Percentiles rank a stretch among this genome's conserved stretches.
These are phyloP conservation scores for Tripterygium wilfordii DNA, from an alignment of 177 flowering plant species.

Conservation along the genomic window DNA sequence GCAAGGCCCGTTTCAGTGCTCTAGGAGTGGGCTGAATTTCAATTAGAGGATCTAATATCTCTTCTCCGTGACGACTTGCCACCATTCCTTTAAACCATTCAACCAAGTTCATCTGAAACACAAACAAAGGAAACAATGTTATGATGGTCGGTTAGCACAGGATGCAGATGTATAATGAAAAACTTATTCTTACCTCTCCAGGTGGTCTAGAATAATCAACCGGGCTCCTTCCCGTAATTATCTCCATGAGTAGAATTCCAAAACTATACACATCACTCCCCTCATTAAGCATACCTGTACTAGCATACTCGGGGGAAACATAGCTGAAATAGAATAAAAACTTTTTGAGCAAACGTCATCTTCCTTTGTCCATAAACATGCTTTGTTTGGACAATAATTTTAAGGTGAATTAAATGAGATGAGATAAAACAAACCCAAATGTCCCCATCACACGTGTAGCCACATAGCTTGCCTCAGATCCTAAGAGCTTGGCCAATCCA, in stretches of 20 bases:
- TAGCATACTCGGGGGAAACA: constrained; percentile 98
- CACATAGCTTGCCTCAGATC: constrained; percentile 78
- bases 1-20: constrained; percentile 60
- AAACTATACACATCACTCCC: constrained; percentile 91
- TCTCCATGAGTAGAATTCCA: constrained; percentile 92
- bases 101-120: constrained; percentile 74
- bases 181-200: constrained; percentile 56
- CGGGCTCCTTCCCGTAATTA: constrained; percentile 84
- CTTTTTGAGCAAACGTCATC: too few relatives aligned
- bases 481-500: constrained; percentile 93
- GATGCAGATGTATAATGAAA: background rate
- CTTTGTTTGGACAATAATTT: background rate
- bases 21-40: constrained; percentile 59
- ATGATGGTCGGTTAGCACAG: background rate
- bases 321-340: constrained; percentile 38
- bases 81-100: constrained; percentile 97
- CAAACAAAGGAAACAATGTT: background rate
- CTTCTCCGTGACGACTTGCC: constrained; percentile 65
- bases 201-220: constrained; percentile 80
- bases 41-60: constrained; percentile 66
- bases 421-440: constrained; percentile 65
- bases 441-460: constrained; percentile 99
- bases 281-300: constrained; percentile 93
- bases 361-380: too few relatives aligned
- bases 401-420: background rate